Evolutionary conservation across 768 basidiomycete genomes (phyloP).

Genomic region (Cystoderma amianthinum): DNA sequence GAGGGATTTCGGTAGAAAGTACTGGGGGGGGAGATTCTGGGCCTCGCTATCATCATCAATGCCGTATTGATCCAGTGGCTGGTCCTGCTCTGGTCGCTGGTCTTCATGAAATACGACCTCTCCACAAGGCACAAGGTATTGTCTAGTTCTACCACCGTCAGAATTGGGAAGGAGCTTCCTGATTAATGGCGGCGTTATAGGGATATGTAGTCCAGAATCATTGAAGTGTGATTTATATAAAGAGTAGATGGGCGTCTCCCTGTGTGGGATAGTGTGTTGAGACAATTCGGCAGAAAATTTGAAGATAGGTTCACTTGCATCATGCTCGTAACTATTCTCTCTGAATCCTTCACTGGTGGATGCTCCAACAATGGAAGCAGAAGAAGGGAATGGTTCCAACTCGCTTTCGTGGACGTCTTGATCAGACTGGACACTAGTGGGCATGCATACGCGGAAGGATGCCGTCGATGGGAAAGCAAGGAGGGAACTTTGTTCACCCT

Average conservation of each 20-base stretch:
- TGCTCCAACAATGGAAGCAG: not conserved
- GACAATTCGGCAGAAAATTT: not conserved
- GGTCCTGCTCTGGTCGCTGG: no score
- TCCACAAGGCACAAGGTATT: no score
- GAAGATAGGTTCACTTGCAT: not conserved
- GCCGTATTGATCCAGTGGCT: no score
- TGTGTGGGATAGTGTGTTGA: constrained; percentile 1
- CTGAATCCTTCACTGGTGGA: constrained; percentile 1
- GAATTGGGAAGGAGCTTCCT: no score
- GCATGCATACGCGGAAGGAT: not conserved
- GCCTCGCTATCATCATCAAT: no score
- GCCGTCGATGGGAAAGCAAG: not conserved
- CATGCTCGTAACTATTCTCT: not conserved
- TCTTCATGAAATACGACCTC: no score
- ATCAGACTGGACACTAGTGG: not conserved
- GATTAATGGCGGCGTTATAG: not conserved
- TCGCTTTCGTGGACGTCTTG: not conserved
- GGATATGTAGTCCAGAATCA: constrained; percentile 11
- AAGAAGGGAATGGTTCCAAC: not conserved
- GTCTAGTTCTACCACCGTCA: no score
- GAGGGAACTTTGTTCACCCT: not conserved
- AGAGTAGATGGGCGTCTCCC: constrained; percentile 7
- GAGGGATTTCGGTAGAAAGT: no score
- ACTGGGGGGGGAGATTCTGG: no score
- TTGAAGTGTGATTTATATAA: constrained; percentile 6